phyloP scores from a whole-genome alignment of 805 yeast genomes.

The Metschnikowia bowlesiae region DNA sequence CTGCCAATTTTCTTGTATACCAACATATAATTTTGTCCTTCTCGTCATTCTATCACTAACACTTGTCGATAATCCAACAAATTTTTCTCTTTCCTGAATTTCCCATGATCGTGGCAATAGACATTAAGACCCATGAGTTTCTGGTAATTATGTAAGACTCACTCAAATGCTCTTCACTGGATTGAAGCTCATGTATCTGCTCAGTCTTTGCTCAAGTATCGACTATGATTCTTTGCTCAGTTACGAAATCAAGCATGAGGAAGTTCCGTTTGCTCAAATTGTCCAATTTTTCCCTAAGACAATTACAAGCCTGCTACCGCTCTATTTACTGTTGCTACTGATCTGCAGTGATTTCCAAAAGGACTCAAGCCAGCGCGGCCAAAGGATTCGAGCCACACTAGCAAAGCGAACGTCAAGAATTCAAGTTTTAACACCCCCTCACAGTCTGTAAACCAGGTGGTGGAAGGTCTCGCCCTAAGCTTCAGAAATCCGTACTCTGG shows the following conservation, averaged over 20 bases:
- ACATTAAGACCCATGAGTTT: background rate
- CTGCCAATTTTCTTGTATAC: constrained; percentile 27
- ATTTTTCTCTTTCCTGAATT: constrained; percentile 6
- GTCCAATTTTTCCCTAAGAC: constrained; percentile 15
- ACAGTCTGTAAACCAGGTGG: too few relatives aligned
- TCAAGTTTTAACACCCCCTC: too few relatives aligned
- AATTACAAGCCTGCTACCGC: background rate
- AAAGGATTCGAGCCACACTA: too few relatives aligned
- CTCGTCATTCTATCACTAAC: constrained; percentile 22
- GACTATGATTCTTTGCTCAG: constrained; percentile 9
- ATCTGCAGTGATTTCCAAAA: too few relatives aligned
- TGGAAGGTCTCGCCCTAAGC: too few relatives aligned
- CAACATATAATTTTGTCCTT: constrained; percentile 29
- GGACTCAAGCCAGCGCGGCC: too few relatives aligned
- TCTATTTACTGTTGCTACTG: too few relatives aligned
- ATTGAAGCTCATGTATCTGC: constrained; percentile 1
- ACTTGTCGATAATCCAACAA: constrained; percentile 11
- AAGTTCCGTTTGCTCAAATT: constrained; percentile 12
- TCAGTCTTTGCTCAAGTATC: constrained; percentile 5
- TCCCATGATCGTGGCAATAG: constrained; percentile 1
- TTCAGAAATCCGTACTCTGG: too few relatives aligned
- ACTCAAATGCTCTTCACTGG: constrained; percentile 7
- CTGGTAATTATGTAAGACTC: constrained; percentile 1
- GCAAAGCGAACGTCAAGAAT: too few relatives aligned
- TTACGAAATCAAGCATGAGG: constrained; percentile 16